Conservation (phyloP, 805 yeast genomes). For the Saccharomycopsis sp. region DNA sequence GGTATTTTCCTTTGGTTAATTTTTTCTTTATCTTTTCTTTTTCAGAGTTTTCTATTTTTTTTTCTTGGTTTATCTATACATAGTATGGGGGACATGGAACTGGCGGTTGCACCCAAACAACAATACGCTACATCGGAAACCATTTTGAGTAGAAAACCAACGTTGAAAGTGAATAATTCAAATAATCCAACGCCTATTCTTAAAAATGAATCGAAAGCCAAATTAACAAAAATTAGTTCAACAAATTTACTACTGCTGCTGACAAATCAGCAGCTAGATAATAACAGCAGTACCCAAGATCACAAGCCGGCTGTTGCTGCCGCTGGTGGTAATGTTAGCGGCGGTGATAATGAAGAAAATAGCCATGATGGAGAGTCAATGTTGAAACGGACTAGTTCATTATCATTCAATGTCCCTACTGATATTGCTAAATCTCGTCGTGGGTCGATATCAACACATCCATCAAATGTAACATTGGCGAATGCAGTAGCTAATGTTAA, state of each 20-base stretch:
- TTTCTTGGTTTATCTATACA: too few species aligned
- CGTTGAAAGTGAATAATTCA: constrained; percentile 17
- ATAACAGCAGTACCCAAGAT: neutral
- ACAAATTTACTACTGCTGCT: too few species aligned
- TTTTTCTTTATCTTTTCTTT: too few species aligned
- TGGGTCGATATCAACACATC: constrained; percentile 51
- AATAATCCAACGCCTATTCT: constrained; percentile 18
- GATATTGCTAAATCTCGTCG: constrained; percentile 39
- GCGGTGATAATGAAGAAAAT: neutral
- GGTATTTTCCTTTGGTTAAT: too few species aligned
- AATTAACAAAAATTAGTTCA: neutral
- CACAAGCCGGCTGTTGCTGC: neutral
- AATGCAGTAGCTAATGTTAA: constrained; percentile 18
- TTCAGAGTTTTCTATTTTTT: too few species aligned
- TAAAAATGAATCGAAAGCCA: constrained; percentile 12
- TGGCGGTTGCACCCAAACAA: neutral
- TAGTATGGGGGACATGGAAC: too few species aligned
- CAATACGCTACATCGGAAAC: neutral
- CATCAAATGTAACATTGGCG: constrained; percentile 34
- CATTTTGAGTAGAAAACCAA: constrained; percentile 8
- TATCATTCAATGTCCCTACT: constrained; percentile 44
- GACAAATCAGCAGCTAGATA: neutral
- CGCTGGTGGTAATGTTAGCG: too few species aligned
- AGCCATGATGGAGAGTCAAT: neutral
- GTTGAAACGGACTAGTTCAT: constrained; percentile 22